A percentile compares a stretch with the other conserved stretches of the same genome.
Evolutionary conservation across 805 yeast species (phyloP).

Genomic region (Hagleromyces aurorensis): DNA sequence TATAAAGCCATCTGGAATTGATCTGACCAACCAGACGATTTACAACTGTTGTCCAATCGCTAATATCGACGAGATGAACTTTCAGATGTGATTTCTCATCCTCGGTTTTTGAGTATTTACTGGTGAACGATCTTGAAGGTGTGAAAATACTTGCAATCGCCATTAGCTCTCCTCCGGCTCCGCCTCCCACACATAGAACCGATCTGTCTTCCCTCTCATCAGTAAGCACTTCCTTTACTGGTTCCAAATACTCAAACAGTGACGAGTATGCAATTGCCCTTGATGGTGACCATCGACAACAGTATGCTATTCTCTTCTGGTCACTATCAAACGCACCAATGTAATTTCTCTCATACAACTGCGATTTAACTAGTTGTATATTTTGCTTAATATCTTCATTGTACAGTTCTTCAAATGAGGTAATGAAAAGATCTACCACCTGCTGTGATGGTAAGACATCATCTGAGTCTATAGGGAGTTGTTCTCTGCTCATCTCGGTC

Average conservation of each 20-base stretch:
- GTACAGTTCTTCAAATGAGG: constrained; percentile 24
- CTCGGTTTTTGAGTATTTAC: constrained; percentile 10
- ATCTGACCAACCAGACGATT: constrained; percentile 38
- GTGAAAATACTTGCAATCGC: constrained; percentile 52
- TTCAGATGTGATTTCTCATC: constrained; percentile 23
- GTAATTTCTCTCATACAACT: constrained; percentile 65
- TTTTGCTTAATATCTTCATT: constrained; percentile 12
- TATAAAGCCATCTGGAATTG: constrained; percentile 46
- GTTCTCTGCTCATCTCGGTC: constrained; percentile 5
- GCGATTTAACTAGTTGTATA: constrained; percentile 64
- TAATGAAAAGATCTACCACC: constrained; percentile 25
- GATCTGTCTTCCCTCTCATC: constrained; percentile 21
- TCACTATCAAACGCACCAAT: constrained; percentile 56
- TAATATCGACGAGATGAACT: constrained; percentile 62
- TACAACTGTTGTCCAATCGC: constrained; percentile 63
- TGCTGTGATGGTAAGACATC: constrained; percentile 26
- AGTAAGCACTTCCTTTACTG: constrained; percentile 22
- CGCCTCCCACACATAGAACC: constrained; percentile 73
- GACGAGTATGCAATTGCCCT: constrained; percentile 69
- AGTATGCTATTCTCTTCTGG: constrained; percentile 65
- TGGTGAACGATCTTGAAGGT: constrained; percentile 24
- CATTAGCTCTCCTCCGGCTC: constrained; percentile 79
- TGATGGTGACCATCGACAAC: constrained; percentile 80
- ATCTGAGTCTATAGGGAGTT: constrained; percentile 20
- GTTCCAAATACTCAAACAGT: constrained; percentile 45